phyloP scores from a whole-genome alignment of 352 stramenopile species.

The Hyaloperonospora brassicae region DNA sequence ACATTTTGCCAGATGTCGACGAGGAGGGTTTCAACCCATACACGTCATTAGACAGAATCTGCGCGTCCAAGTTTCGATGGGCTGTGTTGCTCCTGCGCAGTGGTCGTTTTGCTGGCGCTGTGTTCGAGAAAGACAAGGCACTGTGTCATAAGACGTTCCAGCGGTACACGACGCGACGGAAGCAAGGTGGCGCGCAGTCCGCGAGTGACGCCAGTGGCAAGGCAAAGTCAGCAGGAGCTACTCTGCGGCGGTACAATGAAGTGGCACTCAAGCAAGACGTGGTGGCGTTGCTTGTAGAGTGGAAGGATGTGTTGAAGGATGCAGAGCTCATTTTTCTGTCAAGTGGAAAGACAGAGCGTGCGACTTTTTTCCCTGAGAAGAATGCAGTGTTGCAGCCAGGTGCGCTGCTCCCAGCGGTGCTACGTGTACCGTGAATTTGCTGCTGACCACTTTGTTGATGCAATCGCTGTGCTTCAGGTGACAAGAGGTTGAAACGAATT shows the following conservation, averaged over 20 bases:
- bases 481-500: slow-evolving; percentile 64
- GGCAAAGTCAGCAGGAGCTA: slow-evolving; percentile 89
- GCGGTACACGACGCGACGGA: slow-evolving; percentile 89
- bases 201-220: slow-evolving; percentile 78
- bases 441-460: slow-evolving; percentile 6
- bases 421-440: background rate
- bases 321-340: slow-evolving; percentile 69
- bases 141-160: slow-evolving; percentile 89
- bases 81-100: slow-evolving; percentile 87
- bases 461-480: slow-evolving; percentile 17
- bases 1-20: slow-evolving; percentile 37
- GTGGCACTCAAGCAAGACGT: slow-evolving; percentile 87
- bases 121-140: slow-evolving; percentile 86
- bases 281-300: slow-evolving; percentile 61
- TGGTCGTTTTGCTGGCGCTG: slow-evolving; percentile 86
- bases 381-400: slow-evolving; percentile 43
- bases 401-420: slow-evolving; percentile 7
- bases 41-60: slow-evolving; percentile 38
- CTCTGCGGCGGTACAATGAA: slow-evolving; percentile 90
- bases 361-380: slow-evolving; percentile 76
- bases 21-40: slow-evolving; percentile 60
- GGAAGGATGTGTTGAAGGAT: slow-evolving; percentile 51
- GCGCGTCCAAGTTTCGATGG: slow-evolving; percentile 58
- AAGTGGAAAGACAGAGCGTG: slow-evolving; percentile 58
- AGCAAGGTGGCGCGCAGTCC: slow-evolving; percentile 90